Evolutionary conservation across 495 filamentous ascomycete species (phyloP), one percentile per base, ranked within the genome.

Genomic region (Penicillium coprophilum): DNA sequence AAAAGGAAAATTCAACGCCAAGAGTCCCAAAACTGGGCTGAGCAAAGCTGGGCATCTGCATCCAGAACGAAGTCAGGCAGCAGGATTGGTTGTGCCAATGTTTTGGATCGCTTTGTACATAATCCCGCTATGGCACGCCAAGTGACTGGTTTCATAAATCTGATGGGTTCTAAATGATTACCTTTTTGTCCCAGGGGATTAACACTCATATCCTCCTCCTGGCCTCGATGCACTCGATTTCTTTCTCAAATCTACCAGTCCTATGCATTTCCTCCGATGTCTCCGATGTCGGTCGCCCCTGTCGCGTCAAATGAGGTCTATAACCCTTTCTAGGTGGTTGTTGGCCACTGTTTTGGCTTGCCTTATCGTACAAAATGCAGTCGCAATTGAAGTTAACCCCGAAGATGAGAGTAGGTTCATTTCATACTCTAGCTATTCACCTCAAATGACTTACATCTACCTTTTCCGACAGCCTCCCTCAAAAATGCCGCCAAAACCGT

Each of bases 401-500:
- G 52, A 65, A 28, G 65, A 72, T 56, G 48, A 64, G 43, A 46
- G 67, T 69, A 53, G 36, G 62, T 52, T 32, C 17, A 23, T 43
- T 20, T 20, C 30, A 12, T 30, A 30, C 9, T 2, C 31, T 40
- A 23, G 32, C 20, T 23, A 50, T n/a, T 1, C 48, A 36, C 7
- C 13, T 13, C 34, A 50, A 50, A 40, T 40, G 48, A 40, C 48
- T 50, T 24, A 50, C 48, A 50, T 40, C 9, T 50, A 39, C 48
- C 48, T 50, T 15, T 12, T 7, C 36, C 4, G 48, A 12, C 9
- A 85, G 82, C 63, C 23, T 83, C 83, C 3, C 81, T 88, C 65
- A 82, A 80, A 62, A 58, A 71, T 55, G 82, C 82, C 7, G 84
- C 86, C 20, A 72, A 75, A 27, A 79, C 71, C 6, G 76, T 86